phyloP scores from a whole-genome alignment of 805 yeast genomes.

The Blastobotrys mokoenaii region DNA sequence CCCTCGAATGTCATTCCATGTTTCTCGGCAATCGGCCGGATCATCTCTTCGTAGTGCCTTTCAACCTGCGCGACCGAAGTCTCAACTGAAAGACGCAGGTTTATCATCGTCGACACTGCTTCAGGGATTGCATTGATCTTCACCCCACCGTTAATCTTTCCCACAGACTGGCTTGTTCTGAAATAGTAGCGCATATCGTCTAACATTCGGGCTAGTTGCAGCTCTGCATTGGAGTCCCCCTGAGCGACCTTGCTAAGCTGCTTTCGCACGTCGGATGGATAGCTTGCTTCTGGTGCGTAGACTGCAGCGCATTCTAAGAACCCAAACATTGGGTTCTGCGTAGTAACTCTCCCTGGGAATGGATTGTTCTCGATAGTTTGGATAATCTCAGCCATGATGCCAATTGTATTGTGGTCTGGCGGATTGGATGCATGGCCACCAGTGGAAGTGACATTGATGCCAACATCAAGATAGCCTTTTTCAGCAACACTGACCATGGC shows the following conservation, averaged over 20 bases:
- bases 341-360: slow-evolving; percentile 39
- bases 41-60: slow-evolving; percentile 29
- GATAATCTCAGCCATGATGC: slow-evolving; percentile 55
- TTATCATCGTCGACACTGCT: slow-evolving; percentile 39
- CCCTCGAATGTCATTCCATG: slow-evolving; percentile 28
- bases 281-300: slow-evolving; percentile 27
- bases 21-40: slow-evolving; percentile 34
- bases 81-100: slow-evolving; percentile 54
- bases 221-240: slow-evolving; percentile 16
- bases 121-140: slow-evolving; percentile 69
- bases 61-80: slow-evolving; percentile 36
- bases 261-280: slow-evolving; percentile 13
- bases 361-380: slow-evolving; percentile 51
- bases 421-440: slow-evolving; percentile 81
- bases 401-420: slow-evolving; percentile 74
- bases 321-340: slow-evolving; percentile 51
- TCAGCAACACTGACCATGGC: slow-evolving; percentile 53
- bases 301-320: slow-evolving; percentile 57
- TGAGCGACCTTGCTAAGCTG: slow-evolving; percentile 17
- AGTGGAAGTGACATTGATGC: slow-evolving; percentile 44
- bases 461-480: slow-evolving; percentile 49
- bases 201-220: slow-evolving; percentile 4
- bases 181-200: slow-evolving; percentile 31
- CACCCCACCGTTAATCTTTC: slow-evolving; percentile 58
- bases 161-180: slow-evolving; percentile 54